Evolutionary conservation across 495 filamentous ascomycete genomes (phyloP), one percentile per base, ranked within the genome.

Genomic region (Neurospora sp.): DNA sequence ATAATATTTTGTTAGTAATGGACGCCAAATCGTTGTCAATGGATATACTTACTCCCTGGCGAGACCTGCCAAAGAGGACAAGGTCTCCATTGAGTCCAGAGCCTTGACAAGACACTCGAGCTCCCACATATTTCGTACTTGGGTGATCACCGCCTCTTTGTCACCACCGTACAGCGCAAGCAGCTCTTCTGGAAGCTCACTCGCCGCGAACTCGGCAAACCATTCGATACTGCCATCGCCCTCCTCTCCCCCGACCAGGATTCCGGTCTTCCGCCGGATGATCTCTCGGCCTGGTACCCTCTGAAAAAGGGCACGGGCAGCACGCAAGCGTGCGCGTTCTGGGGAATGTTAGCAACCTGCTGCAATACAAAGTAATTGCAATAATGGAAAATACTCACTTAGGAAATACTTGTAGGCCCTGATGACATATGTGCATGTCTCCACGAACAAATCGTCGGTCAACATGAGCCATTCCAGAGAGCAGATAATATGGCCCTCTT

Each of bases 381-480:
- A 8, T 22, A 5, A 59, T 39, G 65, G 69, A 59, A 40, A 39
- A 12, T 37, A 83, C 90, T 84, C 85, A 94, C 92, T 87, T 47
- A 93, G 82, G 68, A 93, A 89, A 69, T 86, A 86, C 77, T 90
- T 90, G 81, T 97, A 94, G 41, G 94, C 84, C 75, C 88, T 81
- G 39, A 86, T 84, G 42, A 92, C 90, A 44, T 87, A 85, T 18
- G 83, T 75, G 81, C 94, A 93, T 3, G 93, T 91, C 73, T 92
- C 86, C 38, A 84, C 79, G 86, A 92, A 93, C 71, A 93, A 85
- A 2, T 86, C 90, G 37, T 91, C 89, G 16, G 93, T 84, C 65
- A 91, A 82, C 73, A 92, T 81, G 78, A 93, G 90, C 96, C 96
- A 99, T 76, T 97, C 92, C 71, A 97, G 80, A 71, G 90, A 89